These are phyloP conservation scores for Aspergillus sp. DNA, from an alignment of 2,329 filamentous ascomycete genomes.

Conservation along the genomic window DNA sequence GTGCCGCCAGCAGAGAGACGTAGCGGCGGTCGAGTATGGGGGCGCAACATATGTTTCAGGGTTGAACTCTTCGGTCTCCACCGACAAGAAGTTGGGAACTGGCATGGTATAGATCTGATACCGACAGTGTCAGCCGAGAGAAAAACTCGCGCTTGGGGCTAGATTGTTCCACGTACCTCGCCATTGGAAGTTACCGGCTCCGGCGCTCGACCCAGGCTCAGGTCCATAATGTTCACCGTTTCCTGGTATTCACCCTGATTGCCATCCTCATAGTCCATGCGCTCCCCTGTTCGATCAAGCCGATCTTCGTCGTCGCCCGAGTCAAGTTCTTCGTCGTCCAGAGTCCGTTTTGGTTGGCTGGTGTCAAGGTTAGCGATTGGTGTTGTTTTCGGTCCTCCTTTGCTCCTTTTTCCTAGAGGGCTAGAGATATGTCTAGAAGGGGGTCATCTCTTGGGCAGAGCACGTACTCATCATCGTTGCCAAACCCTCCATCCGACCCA, in stretches of 20 bases:
- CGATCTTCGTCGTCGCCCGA: slow-evolving; percentile 63
- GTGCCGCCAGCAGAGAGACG: slow-evolving; percentile 65
- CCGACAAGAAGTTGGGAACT: slow-evolving; percentile 61
- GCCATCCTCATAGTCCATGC: slow-evolving; percentile 45
- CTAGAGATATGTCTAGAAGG: background rate
- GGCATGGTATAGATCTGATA: slow-evolving; percentile 60
- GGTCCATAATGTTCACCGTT: slow-evolving; percentile 54
- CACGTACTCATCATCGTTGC: slow-evolving; percentile 33
- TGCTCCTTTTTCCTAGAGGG: background rate
- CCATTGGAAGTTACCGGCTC: slow-evolving; percentile 52
- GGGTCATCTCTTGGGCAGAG: background rate
- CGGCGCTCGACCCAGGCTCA: slow-evolving; percentile 57
- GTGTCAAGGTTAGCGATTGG: slow-evolving; percentile 12
- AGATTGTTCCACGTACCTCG: slow-evolving; percentile 30
- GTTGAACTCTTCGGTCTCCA: slow-evolving; percentile 62
- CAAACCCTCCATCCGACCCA: slow-evolving; percentile 42
- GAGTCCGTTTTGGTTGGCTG: slow-evolving; percentile 43
- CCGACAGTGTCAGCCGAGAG: slow-evolving; percentile 1
- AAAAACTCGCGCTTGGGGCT: too few relatives aligned
- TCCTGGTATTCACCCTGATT: slow-evolving; percentile 44
- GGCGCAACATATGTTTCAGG: slow-evolving; percentile 61
- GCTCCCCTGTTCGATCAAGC: slow-evolving; percentile 51
- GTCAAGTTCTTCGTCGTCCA: slow-evolving; percentile 63
- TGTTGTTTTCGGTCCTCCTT: background rate
- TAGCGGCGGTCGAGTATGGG: slow-evolving; percentile 63